Conservation (phyloP, 75 land plant species). For the Picea sitchensis region DNA sequence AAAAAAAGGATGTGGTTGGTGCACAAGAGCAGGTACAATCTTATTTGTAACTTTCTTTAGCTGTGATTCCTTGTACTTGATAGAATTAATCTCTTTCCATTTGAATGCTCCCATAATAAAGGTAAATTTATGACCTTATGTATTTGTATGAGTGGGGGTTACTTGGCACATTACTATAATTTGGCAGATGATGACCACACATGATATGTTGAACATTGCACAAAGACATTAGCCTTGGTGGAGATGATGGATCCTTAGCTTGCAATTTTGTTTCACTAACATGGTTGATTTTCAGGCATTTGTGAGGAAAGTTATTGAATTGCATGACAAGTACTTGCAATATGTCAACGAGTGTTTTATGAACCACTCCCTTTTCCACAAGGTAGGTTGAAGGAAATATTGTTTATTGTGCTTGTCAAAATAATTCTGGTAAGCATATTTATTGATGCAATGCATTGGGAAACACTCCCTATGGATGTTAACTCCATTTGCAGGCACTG, state of each 20-base stretch:
- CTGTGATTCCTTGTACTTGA: background rate
- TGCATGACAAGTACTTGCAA: slow-evolving; percentile 90
- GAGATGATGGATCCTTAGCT: background rate
- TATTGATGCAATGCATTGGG: background rate
- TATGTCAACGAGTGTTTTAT: slow-evolving; percentile 89
- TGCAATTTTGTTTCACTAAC: background rate
- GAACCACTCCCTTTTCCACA: slow-evolving; percentile 91
- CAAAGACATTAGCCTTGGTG: background rate
- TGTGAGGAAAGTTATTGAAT: slow-evolving; percentile 90
- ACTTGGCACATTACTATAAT: too few species aligned
- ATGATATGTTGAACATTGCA: background rate
- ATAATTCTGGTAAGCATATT: background rate
- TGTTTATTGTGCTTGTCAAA: background rate
- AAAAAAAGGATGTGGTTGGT: slow-evolving; percentile 85
- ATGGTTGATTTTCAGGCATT: slow-evolving; percentile 54
- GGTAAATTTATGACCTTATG: background rate
- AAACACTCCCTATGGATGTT: background rate
- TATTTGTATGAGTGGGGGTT: background rate
- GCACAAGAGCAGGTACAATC: slow-evolving; percentile 76
- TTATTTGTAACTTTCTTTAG: background rate
- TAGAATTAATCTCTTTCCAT: background rate
- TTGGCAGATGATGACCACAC: too few species aligned
- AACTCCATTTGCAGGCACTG: slow-evolving; percentile 52
- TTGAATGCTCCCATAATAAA: background rate
- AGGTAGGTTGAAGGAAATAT: slow-evolving; percentile 44